phyloP scores from a whole-genome alignment of 208 protist species.

The Acanthamoeba polyphaga region DNA sequence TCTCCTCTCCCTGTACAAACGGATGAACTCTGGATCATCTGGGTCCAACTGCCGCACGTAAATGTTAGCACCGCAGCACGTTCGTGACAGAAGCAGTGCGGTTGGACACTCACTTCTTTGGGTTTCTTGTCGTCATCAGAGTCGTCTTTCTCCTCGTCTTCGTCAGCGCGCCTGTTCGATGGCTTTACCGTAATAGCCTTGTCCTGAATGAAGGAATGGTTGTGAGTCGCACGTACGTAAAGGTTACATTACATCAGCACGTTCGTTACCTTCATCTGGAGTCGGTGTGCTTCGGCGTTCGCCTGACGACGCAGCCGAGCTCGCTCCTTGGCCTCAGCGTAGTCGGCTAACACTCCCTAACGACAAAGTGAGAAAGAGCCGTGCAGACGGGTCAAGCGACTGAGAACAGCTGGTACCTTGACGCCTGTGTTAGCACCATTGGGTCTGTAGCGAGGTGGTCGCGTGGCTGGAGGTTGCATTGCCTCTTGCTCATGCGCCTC shows the following conservation, averaged over 20 bases:
- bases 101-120: background rate
- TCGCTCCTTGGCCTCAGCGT: conserved; percentile 64
- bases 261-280: background rate
- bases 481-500: background rate
- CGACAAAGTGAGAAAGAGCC: background rate
- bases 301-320: conserved; percentile 33
- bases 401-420: background rate
- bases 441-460: background rate
- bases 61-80: background rate
- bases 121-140: conserved; percentile 61
- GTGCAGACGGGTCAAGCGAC: background rate
- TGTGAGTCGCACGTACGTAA: too few relatives aligned
- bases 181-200: conserved; percentile 28
- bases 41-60: conserved; percentile 32
- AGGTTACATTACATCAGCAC: too few relatives aligned
- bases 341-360: conserved; percentile 64
- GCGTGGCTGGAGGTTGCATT: background rate
- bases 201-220: conserved; percentile 3
- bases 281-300: conserved; percentile 6
- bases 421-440: conserved; percentile 36
- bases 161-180: background rate
- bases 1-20: conserved; percentile 35
- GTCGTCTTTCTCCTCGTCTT: conserved; percentile 41
- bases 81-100: too few relatives aligned
- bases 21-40: conserved; percentile 62